Conservation (phyloP, 164 flowering plant genomes). For the Macadamia tetraphylla region DNA sequence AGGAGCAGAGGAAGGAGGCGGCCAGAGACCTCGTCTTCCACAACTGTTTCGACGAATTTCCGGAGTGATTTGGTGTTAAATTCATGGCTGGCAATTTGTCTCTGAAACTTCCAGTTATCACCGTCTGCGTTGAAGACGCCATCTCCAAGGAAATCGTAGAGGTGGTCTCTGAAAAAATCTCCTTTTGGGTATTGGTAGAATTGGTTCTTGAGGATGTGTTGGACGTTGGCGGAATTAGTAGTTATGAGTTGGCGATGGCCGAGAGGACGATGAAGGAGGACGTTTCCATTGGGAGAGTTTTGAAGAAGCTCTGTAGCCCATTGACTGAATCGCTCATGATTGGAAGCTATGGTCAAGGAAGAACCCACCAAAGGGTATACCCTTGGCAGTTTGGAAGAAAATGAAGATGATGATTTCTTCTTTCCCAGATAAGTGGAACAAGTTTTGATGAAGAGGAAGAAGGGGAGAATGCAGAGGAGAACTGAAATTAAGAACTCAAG, state of each 20-base stretch:
- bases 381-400: slow-evolving; percentile 19
- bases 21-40: too few relatives aligned
- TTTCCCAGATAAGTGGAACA: not conserved
- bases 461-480: too few relatives aligned
- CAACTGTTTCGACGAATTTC: too few relatives aligned
- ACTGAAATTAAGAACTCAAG: too few relatives aligned
- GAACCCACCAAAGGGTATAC: slow-evolving; percentile 39
- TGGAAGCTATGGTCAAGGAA: slow-evolving; percentile 11
- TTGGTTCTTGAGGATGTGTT: slow-evolving; percentile 46
- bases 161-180: not conserved
- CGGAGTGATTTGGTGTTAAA: too few relatives aligned
- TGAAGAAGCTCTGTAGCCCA: slow-evolving; percentile 29
- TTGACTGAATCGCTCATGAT: slow-evolving; percentile 12
- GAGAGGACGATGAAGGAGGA: slow-evolving; percentile 21
- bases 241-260: slow-evolving; percentile 28
- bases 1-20: too few relatives aligned
- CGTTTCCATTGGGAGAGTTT: slow-evolving; percentile 34
- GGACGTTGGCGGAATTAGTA: slow-evolving; percentile 44
- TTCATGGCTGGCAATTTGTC: too few relatives aligned
- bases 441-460: slow-evolving; percentile 4
- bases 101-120: too few relatives aligned
- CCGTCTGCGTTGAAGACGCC: too few relatives aligned
- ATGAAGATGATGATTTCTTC: not conserved
- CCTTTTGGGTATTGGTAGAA: slow-evolving; percentile 45
- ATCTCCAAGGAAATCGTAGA: slow-evolving; percentile 24